These are phyloP conservation scores for Cadophora sp. DNA, from an alignment of 2,329 filamentous ascomycete genomes.

Conservation along the genomic window DNA sequence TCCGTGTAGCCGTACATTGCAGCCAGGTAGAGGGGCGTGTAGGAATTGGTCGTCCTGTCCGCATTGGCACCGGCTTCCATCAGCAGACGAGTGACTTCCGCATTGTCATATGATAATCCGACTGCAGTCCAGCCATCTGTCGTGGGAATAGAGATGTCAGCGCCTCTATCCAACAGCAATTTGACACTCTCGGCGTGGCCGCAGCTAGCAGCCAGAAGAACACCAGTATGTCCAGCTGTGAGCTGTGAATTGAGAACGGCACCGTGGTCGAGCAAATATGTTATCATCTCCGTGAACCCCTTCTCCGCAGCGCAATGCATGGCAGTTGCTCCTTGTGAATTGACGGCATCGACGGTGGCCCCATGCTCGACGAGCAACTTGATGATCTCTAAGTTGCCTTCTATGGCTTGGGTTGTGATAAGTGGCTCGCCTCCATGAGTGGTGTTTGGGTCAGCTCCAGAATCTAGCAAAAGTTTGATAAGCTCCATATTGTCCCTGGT, in stretches of 20 bases:
- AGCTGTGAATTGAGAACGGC: conserved; percentile 35
- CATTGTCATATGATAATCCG: background rate
- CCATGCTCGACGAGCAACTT: conserved; percentile 38
- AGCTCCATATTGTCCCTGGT: conserved; percentile 15
- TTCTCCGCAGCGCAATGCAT: conserved; percentile 38
- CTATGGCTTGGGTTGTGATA: background rate
- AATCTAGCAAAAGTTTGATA: conserved; percentile 26
- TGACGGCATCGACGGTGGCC: conserved; percentile 37
- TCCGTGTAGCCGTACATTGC: conserved; percentile 1
- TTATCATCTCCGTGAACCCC: conserved; percentile 36
- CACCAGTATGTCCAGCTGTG: conserved; percentile 21
- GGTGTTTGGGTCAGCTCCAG: conserved; percentile 21
- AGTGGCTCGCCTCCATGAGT: conserved; percentile 8
- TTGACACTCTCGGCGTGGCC: conserved; percentile 25
- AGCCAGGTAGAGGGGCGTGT: conserved; percentile 11
- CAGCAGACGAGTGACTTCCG: background rate
- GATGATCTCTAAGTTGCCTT: conserved; percentile 23
- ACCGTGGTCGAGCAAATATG: conserved; percentile 39
- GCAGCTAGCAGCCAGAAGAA: conserved; percentile 36
- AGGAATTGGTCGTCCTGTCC: background rate
- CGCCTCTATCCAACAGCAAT: conserved; percentile 27
- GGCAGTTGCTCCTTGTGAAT: conserved; percentile 40
- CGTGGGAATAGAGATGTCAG: conserved; percentile 18
- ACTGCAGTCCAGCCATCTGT: conserved; percentile 12
- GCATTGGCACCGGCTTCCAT: conserved; percentile 2